Percentiles rank a stretch among this genome's conserved stretches.
phyloP scores from a whole-genome alignment of 2,329 filamentous ascomycete genomes.

The Botrytis fabae region DNA sequence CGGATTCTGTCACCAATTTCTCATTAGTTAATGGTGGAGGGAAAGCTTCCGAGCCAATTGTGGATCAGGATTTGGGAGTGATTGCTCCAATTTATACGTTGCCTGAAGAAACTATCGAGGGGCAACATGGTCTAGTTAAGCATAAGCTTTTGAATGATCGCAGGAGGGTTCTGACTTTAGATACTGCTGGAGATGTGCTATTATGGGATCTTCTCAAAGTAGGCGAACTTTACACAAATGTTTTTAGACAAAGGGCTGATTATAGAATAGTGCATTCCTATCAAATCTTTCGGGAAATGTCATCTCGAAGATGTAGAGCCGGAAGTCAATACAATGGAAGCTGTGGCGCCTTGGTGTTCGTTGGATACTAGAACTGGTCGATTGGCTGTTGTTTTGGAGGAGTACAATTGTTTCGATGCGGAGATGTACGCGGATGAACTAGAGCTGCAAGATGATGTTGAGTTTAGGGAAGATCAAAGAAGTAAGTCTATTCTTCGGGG shows the following conservation, averaged over 20 bases:
- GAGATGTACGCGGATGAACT: slow-evolving; percentile 96
- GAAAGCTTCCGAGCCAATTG: slow-evolving; percentile 59
- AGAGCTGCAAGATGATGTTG: slow-evolving; percentile 67
- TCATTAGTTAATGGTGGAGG: slow-evolving; percentile 50
- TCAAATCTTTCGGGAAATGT: slow-evolving; percentile 90
- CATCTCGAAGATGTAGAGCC: slow-evolving; percentile 90
- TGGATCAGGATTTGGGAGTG: slow-evolving; percentile 49
- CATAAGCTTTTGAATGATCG: slow-evolving; percentile 89
- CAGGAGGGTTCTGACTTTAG: slow-evolving; percentile 82
- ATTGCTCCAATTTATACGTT: slow-evolving; percentile 65
- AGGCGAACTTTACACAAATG: slow-evolving; percentile 37
- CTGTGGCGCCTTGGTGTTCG: slow-evolving; percentile 92
- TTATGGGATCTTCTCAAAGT: slow-evolving; percentile 92
- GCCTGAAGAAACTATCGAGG: slow-evolving; percentile 83
- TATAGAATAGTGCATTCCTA: slow-evolving; percentile 69
- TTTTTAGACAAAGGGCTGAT: slow-evolving; percentile 31
- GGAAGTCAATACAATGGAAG: slow-evolving; percentile 83
- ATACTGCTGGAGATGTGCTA: slow-evolving; percentile 92
- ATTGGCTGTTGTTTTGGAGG: slow-evolving; percentile 85
- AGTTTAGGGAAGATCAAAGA: slow-evolving; percentile 90
- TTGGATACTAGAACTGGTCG: slow-evolving; percentile 92
- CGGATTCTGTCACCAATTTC: slow-evolving; percentile 56
- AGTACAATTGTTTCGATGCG: slow-evolving; percentile 95
- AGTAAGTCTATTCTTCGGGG: slow-evolving; percentile 57
- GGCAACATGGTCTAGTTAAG: slow-evolving; percentile 93